A percentile compares a stretch with the other conserved stretches of the same genome.
These are phyloP conservation scores for Macaranga tanarius DNA, from an alignment of 441 rosid species.

Conservation along the genomic window DNA sequence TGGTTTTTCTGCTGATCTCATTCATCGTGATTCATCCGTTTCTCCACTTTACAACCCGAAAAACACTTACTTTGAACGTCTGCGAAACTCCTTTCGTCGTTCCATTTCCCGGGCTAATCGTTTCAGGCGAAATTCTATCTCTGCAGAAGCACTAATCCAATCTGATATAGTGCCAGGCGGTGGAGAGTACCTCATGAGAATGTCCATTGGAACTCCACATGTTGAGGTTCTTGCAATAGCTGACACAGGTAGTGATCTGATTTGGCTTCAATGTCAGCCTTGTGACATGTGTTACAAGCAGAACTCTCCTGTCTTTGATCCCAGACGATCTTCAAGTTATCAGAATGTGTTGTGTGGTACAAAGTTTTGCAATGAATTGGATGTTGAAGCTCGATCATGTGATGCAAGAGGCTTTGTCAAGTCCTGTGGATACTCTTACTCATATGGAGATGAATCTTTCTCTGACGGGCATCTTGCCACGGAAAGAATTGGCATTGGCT, in stretches of 20 bases:
- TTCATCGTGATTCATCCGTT: constrained; percentile 58
- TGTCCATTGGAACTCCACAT: constrained; percentile 78
- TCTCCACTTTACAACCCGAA: constrained; percentile 52
- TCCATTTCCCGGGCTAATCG: constrained; percentile 45
- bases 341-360: constrained; percentile 45
- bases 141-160: constrained; percentile 27
- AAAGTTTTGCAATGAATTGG: constrained; percentile 52
- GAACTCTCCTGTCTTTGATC: constrained; percentile 67
- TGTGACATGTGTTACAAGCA: constrained; percentile 71
- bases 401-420: constrained; percentile 12
- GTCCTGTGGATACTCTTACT: constrained; percentile 59
- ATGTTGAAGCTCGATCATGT: constrained; percentile 45
- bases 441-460: constrained; percentile 76
- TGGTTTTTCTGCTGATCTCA: constrained; percentile 31
- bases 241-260: constrained; percentile 88
- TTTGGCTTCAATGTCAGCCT: constrained; percentile 83
- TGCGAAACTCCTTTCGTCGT: constrained; percentile 39
- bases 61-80: constrained; percentile 33
- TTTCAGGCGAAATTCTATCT: constrained; percentile 9
- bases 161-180: constrained; percentile 62
- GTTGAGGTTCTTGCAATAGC: constrained; percentile 55
- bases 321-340: constrained; percentile 50
- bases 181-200: constrained; percentile 75
- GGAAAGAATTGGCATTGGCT: constrained; percentile 59
- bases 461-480: constrained; percentile 66